A percentile compares a stretch with the other conserved stretches of the same genome.
phyloP scores from a whole-genome alignment of 2,329 filamentous ascomycete species.

The Apiospora kogelbergensis region DNA sequence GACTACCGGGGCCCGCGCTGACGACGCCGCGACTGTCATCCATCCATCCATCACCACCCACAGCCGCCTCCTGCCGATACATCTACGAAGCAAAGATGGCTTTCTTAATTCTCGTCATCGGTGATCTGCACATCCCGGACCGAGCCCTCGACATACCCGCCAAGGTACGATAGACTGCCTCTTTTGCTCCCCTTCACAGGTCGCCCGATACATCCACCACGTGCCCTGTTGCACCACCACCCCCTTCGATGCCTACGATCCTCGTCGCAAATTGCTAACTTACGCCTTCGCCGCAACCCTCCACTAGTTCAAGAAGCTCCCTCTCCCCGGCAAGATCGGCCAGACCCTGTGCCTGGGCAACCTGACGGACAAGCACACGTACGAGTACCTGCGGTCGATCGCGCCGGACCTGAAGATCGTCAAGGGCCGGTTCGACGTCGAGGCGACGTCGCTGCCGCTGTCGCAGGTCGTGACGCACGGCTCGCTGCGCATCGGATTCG shows the following conservation, averaged over 20 bases:
- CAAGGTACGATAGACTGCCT: conserved; percentile 59
- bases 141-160: conserved; percentile 85
- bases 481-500: conserved; percentile 63
- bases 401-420: conserved; percentile 72
- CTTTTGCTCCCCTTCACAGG: conserved; percentile 3
- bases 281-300: neutral
- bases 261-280: neutral
- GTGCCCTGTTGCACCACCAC: neutral
- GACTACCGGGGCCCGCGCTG: conserved; percentile 4
- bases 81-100: conserved; percentile 55
- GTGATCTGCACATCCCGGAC: conserved; percentile 92
- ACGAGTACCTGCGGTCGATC: conserved; percentile 76
- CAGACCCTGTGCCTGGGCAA: conserved; percentile 81
- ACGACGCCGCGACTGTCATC: neutral
- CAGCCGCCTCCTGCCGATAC: neutral
- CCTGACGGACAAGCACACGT: conserved; percentile 76
- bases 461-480: conserved; percentile 68
- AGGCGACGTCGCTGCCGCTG: conserved; percentile 64
- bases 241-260: neutral
- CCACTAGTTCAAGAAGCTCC: conserved; percentile 77
- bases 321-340: conserved; percentile 79
- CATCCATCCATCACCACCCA: neutral
- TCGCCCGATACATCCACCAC: neutral
- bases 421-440: conserved; percentile 66
- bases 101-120: conserved; percentile 87